Evolutionary conservation across 192 early-diverging fungal species (phyloP).

Genomic region (Chytriomyces sp.): DNA sequence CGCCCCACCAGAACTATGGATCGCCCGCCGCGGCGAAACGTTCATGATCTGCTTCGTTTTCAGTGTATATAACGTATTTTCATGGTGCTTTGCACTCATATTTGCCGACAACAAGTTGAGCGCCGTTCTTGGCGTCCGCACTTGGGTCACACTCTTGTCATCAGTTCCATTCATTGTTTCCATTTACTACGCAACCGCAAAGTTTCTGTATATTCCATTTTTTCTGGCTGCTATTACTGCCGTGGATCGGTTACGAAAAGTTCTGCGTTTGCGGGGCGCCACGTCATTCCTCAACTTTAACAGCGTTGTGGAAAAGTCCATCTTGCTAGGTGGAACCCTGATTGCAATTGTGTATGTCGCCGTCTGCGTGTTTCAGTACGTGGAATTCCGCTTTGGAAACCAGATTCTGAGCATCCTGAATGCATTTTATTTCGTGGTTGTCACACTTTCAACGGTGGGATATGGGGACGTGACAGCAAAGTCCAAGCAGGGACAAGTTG

Average conservation of each 20-base stretch:
- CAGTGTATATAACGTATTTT: slow-evolving; percentile 3
- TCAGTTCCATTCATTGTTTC: slow-evolving; percentile 62
- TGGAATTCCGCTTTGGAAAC: slow-evolving; percentile 59
- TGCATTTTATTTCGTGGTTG: slow-evolving; percentile 61
- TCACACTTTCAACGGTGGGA: slow-evolving; percentile 73
- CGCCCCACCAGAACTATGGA: slow-evolving; percentile 59
- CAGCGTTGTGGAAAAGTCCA: slow-evolving; percentile 54
- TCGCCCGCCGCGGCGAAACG: slow-evolving; percentile 47
- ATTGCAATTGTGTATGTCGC: slow-evolving; percentile 65
- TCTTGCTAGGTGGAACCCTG: slow-evolving; percentile 60
- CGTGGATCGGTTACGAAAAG: slow-evolving; percentile 58
- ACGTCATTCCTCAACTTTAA: slow-evolving; percentile 27
- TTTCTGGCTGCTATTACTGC: slow-evolving; percentile 66
- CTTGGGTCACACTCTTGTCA: slow-evolving; percentile 56
- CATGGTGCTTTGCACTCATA: neutral
- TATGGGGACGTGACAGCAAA: slow-evolving; percentile 73
- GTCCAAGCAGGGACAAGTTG: slow-evolving; percentile 56
- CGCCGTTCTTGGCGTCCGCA: slow-evolving; percentile 52
- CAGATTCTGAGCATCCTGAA: neutral
- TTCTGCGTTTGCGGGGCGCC: slow-evolving; percentile 53
- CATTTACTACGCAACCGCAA: slow-evolving; percentile 46
- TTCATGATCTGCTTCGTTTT: slow-evolving; percentile 34
- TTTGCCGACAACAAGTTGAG: slow-evolving; percentile 19
- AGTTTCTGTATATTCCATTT: slow-evolving; percentile 66
- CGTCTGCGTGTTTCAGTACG: slow-evolving; percentile 66